These are phyloP conservation scores for Podaxis rugospora DNA, from an alignment of 768 basidiomycete species.

Conservation along the genomic window DNA sequence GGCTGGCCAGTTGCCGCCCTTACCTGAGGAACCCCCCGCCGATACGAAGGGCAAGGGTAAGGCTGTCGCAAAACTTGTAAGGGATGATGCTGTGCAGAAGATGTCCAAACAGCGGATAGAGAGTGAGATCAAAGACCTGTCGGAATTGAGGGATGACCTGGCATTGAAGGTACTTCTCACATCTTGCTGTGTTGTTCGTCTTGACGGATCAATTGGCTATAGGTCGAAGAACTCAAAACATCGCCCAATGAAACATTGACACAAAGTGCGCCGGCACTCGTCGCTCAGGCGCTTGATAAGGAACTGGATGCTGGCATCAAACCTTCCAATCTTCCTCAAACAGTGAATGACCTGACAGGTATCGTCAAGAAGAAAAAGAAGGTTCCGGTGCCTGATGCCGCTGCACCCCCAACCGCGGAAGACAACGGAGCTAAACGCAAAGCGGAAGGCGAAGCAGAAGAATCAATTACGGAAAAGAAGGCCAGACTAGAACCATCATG, in stretches of 20 bases:
- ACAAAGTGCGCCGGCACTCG: slow-evolving; percentile 64
- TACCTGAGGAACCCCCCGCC: slow-evolving; percentile 26
- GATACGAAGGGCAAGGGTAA: slow-evolving; percentile 73
- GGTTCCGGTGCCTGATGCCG: slow-evolving; percentile 27
- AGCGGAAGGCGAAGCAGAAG: slow-evolving; percentile 54
- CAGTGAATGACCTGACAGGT: slow-evolving; percentile 78
- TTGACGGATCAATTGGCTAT: background rate
- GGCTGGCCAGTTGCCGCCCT: slow-evolving; percentile 30
- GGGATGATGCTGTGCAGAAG: slow-evolving; percentile 53
- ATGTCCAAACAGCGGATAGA: slow-evolving; percentile 75
- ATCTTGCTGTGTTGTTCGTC: background rate
- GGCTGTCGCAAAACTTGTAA: slow-evolving; percentile 37
- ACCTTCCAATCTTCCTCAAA: slow-evolving; percentile 29
- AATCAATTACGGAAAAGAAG: slow-evolving; percentile 57
- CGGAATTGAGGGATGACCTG: slow-evolving; percentile 73
- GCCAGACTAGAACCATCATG: slow-evolving; percentile 45
- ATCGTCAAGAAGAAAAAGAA: slow-evolving; percentile 91
- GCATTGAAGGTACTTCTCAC: slow-evolving; percentile 62
- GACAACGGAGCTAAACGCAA: slow-evolving; percentile 53
- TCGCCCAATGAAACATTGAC: slow-evolving; percentile 57
- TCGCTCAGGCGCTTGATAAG: slow-evolving; percentile 63
- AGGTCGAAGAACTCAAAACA: slow-evolving; percentile 91
- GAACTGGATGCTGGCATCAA: slow-evolving; percentile 50
- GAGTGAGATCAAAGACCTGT: slow-evolving; percentile 74
- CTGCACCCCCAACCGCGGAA: slow-evolving; percentile 14